Percentiles rank a stretch among this genome's conserved stretches.
These are phyloP conservation scores for Torulaspora pretoriensis DNA, from an alignment of 1,139 yeast species.

Conservation along the genomic window DNA sequence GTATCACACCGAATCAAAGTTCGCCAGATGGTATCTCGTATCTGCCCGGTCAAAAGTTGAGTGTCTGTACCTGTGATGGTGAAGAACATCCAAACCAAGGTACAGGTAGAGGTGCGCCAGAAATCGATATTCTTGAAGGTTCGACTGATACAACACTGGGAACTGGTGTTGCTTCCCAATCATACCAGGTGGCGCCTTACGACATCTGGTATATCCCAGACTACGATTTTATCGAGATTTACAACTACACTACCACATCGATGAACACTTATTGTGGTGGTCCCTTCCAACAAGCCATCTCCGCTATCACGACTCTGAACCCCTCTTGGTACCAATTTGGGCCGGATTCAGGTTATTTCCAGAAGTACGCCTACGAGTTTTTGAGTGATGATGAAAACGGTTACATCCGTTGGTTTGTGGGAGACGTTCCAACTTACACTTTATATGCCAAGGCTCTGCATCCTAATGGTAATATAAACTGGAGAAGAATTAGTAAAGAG, in stretches of 20 bases:
- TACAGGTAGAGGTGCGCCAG: constrained; percentile 83
- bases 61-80: constrained; percentile 65
- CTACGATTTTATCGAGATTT: constrained; percentile 61
- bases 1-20: constrained; percentile 85
- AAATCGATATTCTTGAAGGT: constrained; percentile 81
- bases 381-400: constrained; percentile 61
- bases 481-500: constrained; percentile 72
- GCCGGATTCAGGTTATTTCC: constrained; percentile 47
- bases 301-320: constrained; percentile 68
- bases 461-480: constrained; percentile 78
- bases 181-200: constrained; percentile 77
- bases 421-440: constrained; percentile 61
- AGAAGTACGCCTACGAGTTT: constrained; percentile 75
- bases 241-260: constrained; percentile 56
- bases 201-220: constrained; percentile 86
- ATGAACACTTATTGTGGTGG: constrained; percentile 83
- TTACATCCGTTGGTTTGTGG: constrained; percentile 79
- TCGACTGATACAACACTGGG: constrained; percentile 49
- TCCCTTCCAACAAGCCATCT: constrained; percentile 79
- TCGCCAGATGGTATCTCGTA: constrained; percentile 75
- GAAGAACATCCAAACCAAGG: constrained; percentile 80
- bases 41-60: constrained; percentile 72
- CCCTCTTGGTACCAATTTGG: constrained; percentile 72
- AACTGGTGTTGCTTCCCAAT: constrained; percentile 72
- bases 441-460: constrained; percentile 59